Conservation (phyloP, 192 early-diverging fungal genomes). For the Coemansia sp. region DNA sequence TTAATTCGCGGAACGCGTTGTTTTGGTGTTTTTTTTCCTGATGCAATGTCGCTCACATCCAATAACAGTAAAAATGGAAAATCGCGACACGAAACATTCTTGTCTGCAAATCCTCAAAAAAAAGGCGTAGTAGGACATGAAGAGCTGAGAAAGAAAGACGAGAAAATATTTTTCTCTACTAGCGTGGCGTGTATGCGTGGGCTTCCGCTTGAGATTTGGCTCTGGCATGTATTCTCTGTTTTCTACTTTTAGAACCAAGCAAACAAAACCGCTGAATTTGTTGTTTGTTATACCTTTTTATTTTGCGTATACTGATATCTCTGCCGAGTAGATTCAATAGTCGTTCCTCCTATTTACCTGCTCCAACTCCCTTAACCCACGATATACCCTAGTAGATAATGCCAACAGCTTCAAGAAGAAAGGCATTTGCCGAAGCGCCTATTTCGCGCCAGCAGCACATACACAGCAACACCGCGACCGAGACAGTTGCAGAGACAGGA, state of each 20-base stretch:
- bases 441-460: constrained; percentile 20
- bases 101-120: constrained; percentile 9
- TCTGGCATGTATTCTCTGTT: neutral
- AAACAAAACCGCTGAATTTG: neutral
- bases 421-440: constrained; percentile 41
- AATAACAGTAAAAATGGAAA: neutral
- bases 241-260: neutral
- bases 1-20: constrained; percentile 1
- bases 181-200: neutral
- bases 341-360: too few species aligned
- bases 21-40: constrained; percentile 5
- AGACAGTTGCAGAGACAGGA: neutral
- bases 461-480: neutral
- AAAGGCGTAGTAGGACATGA: neutral
- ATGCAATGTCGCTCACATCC: neutral
- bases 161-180: neutral
- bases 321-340: too few species aligned
- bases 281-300: constrained; percentile 1
- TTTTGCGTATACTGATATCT: too few species aligned
- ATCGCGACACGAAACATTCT: constrained; percentile 12
- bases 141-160: neutral
- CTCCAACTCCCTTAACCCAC: neutral
- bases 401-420: constrained; percentile 32
- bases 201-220: neutral
- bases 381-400: constrained; percentile 9